These are phyloP conservation scores for Cucurbitaria berberidis DNA, from an alignment of 2,329 filamentous ascomycete species.

Conservation along the genomic window DNA sequence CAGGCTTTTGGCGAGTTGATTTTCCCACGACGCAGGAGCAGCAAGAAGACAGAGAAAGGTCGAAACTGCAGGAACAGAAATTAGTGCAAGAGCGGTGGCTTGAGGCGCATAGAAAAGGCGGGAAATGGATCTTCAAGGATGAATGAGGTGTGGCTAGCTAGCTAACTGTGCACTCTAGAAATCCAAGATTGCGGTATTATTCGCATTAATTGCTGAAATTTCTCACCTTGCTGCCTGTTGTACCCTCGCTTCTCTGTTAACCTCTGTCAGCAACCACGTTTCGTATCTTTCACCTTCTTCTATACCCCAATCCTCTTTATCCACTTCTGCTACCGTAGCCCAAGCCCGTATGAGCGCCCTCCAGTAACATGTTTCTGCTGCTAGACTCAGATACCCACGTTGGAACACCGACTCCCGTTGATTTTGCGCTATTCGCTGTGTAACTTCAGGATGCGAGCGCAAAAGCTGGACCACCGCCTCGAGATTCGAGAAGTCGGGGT, in stretches of 20 bases:
- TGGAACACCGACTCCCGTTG: conserved; percentile 12
- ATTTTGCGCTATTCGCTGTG: conserved; percentile 17
- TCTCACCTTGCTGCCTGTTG: neutral
- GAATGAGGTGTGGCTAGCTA: conserved; percentile 57
- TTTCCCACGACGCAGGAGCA: conserved; percentile 89
- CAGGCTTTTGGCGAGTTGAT: conserved; percentile 88
- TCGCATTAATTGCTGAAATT: neutral
- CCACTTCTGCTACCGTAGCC: conserved; percentile 8
- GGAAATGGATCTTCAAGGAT: conserved; percentile 82
- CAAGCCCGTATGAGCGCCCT: conserved; percentile 18
- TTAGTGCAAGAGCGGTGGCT: conserved; percentile 75
- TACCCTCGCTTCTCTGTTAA: neutral
- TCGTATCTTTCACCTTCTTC: conserved; percentile 20
- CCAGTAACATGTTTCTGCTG: conserved; percentile 29
- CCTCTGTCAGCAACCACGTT: conserved; percentile 21
- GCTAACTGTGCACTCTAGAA: neutral
- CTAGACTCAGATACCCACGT: conserved; percentile 12
- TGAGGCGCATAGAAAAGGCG: conserved; percentile 79
- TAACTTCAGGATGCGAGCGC: conserved; percentile 10
- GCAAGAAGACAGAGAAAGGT: conserved; percentile 68
- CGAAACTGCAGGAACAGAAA: conserved; percentile 66
- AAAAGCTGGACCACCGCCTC: conserved; percentile 14
- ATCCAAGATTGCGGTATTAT: neutral
- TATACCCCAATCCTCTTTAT: conserved; percentile 10
- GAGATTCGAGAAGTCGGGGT: conserved; percentile 16